A percentile compares a stretch with the other conserved stretches of the same genome.
Conservation (phyloP, 2,329 filamentous ascomycete genomes). For the Myrmaecium sp. region DNA sequence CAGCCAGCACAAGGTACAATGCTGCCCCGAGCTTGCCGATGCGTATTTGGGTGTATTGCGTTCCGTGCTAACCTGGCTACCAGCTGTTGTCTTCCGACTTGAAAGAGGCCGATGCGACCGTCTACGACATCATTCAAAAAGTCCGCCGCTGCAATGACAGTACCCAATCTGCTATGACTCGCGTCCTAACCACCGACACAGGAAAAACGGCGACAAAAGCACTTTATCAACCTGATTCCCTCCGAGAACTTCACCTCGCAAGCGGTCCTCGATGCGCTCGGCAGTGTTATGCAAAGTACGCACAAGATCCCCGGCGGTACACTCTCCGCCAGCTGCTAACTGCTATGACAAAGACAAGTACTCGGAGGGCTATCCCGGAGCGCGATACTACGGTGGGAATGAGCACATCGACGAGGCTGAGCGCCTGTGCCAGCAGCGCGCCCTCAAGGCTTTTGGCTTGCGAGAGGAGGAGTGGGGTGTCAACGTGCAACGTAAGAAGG, state of each 20-base stretch:
- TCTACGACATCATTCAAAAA: slow-evolving; percentile 83
- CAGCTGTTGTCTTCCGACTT: slow-evolving; percentile 69
- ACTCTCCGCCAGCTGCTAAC: slow-evolving; percentile 29
- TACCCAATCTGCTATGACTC: slow-evolving; percentile 8
- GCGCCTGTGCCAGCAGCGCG: slow-evolving; percentile 84
- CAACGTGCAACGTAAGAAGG: slow-evolving; percentile 65
- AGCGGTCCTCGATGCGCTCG: slow-evolving; percentile 93
- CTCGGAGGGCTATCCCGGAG: slow-evolving; percentile 95
- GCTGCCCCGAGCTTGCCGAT: not conserved
- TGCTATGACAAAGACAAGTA: slow-evolving; percentile 60
- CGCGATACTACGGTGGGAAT: slow-evolving; percentile 97
- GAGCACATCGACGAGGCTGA: slow-evolving; percentile 97
- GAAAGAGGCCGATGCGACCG: slow-evolving; percentile 67
- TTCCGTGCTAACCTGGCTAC: slow-evolving; percentile 5
- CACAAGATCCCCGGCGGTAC: slow-evolving; percentile 49
- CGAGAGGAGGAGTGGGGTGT: slow-evolving; percentile 89
- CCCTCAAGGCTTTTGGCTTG: slow-evolving; percentile 77
- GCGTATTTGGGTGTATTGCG: not conserved
- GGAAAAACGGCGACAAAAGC: slow-evolving; percentile 93
- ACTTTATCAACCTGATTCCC: slow-evolving; percentile 98
- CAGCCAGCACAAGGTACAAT: slow-evolving; percentile 29
- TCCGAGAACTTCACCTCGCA: slow-evolving; percentile 99
- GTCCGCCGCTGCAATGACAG: slow-evolving; percentile 29
- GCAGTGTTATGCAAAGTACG: slow-evolving; percentile 33
- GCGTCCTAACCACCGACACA: slow-evolving; percentile 19